Conservation (phyloP, 345 rosid genomes). For the Abelmoschus esculentus region DNA sequence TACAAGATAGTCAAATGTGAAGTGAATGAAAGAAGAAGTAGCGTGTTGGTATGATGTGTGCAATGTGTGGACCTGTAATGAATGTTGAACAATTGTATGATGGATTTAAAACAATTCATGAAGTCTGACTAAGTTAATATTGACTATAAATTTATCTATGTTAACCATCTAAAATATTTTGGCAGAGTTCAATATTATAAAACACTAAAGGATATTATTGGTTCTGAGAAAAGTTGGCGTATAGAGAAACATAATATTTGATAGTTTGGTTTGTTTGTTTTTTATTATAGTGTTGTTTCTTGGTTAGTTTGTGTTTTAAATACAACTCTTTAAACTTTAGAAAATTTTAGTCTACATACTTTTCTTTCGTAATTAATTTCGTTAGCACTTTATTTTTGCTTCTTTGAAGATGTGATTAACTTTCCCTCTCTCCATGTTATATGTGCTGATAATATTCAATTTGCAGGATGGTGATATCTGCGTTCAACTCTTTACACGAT, state of each 20-base stretch:
- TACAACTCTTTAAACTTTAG: background rate
- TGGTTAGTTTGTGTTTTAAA: background rate
- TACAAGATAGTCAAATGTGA: background rate
- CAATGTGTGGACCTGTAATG: background rate
- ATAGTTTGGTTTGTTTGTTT: no score
- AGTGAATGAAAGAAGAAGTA: background rate
- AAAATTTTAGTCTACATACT: background rate
- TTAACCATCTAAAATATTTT: no score
- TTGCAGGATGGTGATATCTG: no score
- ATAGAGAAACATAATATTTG: no score
- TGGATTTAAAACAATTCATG: background rate
- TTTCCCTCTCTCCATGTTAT: no score
- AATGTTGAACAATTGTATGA: background rate
- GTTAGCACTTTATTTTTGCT: background rate
- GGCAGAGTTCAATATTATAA: no score
- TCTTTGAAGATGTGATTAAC: background rate
- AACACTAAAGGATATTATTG: no score
- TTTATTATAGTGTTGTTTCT: background rate
- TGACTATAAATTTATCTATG: no score
- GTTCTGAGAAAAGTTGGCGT: no score
- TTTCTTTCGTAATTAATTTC: background rate
- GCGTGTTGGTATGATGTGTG: background rate
- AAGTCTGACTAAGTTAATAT: no score
- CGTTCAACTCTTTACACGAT: no score
- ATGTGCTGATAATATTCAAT: no score